Evolutionary conservation across 2,329 filamentous ascomycete species (phyloP), one percentile per base, ranked within the genome.

Genomic region (Tolypocladium amazonense): DNA sequence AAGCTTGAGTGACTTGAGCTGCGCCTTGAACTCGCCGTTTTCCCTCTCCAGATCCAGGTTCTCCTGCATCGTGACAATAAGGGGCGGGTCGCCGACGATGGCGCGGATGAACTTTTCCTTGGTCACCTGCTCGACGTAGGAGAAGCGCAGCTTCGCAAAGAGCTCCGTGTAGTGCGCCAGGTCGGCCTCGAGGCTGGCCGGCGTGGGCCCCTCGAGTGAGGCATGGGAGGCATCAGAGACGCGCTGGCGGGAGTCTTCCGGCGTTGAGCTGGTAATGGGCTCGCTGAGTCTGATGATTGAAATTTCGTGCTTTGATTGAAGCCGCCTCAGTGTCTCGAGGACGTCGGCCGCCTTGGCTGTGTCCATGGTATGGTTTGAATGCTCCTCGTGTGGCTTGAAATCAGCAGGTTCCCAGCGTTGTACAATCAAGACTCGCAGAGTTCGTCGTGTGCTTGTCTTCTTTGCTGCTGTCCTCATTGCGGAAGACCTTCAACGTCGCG

Each of bases 71-170:
- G 88, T 88, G 60, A 96, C 89, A 54, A 97, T 88, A 20, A 92
- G 81, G 0, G 93, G 94, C 56, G 92, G 91, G 63, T 96, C 90
- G 63, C 90, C 91, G 20, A 95, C 91, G 66, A 97, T 95, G 64
- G 90, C 88, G 65, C 92, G 90, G 59, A 99, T 87, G 73, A 97
- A 97, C 70, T 96, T 96, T 73, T 99, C 94, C 76, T 97, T 99
- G 53, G 93, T 97, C 63, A 97, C 92, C 78, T 97, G 94, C 75
- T 99, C 94, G 67, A 97, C 89, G 75, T 97, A 97, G 64, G 90
- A 95, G 79, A 97, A 97, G 66, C 93, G 90, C 45, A 97, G 82
- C 76, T 99, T 97, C 50, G 91, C 88, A 75, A 97, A 99, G 25
- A 97, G 84, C 75, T 97, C 92, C 76, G 90, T 91, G 77, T 97